Evolutionary conservation across 805 yeast genomes (phyloP).

Genomic region (Schwanniomyces occidentalis): DNA sequence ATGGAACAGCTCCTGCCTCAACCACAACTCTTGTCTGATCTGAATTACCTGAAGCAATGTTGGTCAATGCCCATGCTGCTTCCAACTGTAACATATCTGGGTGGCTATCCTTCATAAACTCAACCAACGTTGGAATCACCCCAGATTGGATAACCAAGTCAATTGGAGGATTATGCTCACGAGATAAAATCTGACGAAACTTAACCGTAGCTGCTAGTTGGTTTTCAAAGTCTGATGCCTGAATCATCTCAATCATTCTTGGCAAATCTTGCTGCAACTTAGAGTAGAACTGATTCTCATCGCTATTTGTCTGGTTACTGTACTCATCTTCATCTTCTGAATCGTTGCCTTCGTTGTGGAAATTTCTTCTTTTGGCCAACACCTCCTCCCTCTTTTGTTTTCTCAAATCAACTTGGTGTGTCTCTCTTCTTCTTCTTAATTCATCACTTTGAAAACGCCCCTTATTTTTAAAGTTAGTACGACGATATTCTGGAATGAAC

Average conservation of each 20-base stretch:
- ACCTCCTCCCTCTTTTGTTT: slow-evolving; percentile 96
- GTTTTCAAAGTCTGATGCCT: slow-evolving; percentile 70
- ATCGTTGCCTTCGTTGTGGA: slow-evolving; percentile 42
- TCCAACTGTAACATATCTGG: slow-evolving; percentile 91
- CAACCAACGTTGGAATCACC: slow-evolving; percentile 88
- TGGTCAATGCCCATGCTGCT: slow-evolving; percentile 99
- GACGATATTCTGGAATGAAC: slow-evolving; percentile 96
- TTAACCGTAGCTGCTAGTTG: slow-evolving; percentile 89
- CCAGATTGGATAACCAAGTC: slow-evolving; percentile 91
- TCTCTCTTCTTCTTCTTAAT: slow-evolving; percentile 96
- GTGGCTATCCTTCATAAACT: slow-evolving; percentile 70
- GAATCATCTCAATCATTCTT: slow-evolving; percentile 77
- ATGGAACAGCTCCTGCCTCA: slow-evolving; percentile 91
- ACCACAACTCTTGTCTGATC: slow-evolving; percentile 90
- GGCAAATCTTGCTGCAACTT: slow-evolving; percentile 68
- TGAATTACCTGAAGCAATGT: slow-evolving; percentile 92
- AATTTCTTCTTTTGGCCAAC: slow-evolving; percentile 89
- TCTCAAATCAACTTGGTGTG: slow-evolving; percentile 93
- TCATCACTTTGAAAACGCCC: slow-evolving; percentile 94
- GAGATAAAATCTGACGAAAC: slow-evolving; percentile 89
- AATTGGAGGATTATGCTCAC: slow-evolving; percentile 96
- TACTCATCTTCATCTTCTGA: slow-evolving; percentile 43
- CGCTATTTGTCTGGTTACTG: slow-evolving; percentile 48
- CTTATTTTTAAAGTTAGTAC: slow-evolving; percentile 93
- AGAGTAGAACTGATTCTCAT: slow-evolving; percentile 41